A percentile compares a stretch with the other conserved stretches of the same genome.
Evolutionary conservation across 805 yeast species (phyloP).

Genomic region (Candida ponderosae): DNA sequence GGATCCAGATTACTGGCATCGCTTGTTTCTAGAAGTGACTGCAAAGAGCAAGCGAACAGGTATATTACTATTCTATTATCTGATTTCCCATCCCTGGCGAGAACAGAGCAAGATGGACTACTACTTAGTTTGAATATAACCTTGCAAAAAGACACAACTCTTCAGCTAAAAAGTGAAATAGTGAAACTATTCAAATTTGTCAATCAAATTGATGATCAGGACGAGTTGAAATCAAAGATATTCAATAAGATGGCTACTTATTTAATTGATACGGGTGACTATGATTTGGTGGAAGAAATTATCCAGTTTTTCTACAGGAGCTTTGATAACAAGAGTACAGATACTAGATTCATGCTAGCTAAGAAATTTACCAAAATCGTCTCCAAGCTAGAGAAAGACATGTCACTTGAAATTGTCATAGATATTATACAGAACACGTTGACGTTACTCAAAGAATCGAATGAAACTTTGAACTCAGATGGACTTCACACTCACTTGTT

Average conservation of each 20-base stretch:
- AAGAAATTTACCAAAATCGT: conserved; percentile 51
- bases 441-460: conserved; percentile 20
- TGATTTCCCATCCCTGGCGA: conserved; percentile 6
- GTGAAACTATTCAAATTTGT: background rate
- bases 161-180: background rate
- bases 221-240: conserved; percentile 16
- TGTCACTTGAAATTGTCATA: conserved; percentile 34
- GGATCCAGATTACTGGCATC: conserved; percentile 23
- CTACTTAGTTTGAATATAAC: conserved; percentile 12
- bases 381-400: conserved; percentile 23
- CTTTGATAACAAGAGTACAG: conserved; percentile 41
- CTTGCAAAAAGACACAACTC: conserved; percentile 13
- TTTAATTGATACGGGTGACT: conserved; percentile 7
- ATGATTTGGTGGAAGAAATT: conserved; percentile 34
- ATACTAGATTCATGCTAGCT: conserved; percentile 57
- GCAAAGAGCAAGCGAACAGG: conserved; percentile 4
- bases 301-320: conserved; percentile 38
- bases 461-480: conserved; percentile 24
- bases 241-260: conserved; percentile 13
- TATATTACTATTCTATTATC: conserved; percentile 12
- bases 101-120: conserved; percentile 7
- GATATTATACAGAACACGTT: conserved; percentile 13
- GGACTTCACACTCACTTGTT: conserved; percentile 26
- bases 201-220: conserved; percentile 1
- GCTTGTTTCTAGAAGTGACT: conserved; percentile 20